Evolutionary conservation across 257 asterid genomes (phyloP).

Genomic region (Solanum bukasovii): DNA sequence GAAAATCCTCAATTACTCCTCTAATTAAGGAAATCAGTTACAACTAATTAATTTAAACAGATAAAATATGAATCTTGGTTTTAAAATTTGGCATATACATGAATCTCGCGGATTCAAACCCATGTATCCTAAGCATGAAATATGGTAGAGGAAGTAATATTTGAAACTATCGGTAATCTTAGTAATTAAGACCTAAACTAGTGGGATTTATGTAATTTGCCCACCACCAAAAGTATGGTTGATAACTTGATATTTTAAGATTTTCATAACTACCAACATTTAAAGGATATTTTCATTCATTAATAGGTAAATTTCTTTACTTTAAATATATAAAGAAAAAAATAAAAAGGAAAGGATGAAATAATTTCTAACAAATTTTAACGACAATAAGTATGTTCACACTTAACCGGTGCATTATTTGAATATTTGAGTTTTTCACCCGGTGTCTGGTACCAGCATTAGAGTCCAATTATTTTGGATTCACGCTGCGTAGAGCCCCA

Average conservation of each 20-base stretch:
- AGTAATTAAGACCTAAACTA: too few species aligned
- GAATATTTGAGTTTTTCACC: background rate
- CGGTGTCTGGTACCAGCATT: background rate
- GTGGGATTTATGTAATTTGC: too few species aligned
- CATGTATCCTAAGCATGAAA: too few species aligned
- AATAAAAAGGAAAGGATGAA: background rate
- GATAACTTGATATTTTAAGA: background rate
- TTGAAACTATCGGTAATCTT: too few species aligned
- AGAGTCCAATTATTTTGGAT: background rate
- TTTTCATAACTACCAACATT: background rate
- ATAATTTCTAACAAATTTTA: background rate
- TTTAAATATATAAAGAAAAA: background rate
- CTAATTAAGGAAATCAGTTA: too few species aligned
- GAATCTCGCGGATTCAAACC: too few species aligned
- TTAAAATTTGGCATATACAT: too few species aligned
- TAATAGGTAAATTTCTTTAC: background rate
- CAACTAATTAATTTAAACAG: too few species aligned
- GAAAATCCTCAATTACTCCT: too few species aligned
- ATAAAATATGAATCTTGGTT: too few species aligned
- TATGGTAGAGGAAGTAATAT: too few species aligned
- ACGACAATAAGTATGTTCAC: background rate
- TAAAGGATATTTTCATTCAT: background rate
- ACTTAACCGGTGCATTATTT: background rate
- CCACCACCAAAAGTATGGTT: background rate
- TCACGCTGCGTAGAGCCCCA: fast-evolving